Evolutionary conservation across 2,329 filamentous ascomycete species (phyloP), one percentile per base, ranked within the genome.

Genomic region (Hypocreales sp.): DNA sequence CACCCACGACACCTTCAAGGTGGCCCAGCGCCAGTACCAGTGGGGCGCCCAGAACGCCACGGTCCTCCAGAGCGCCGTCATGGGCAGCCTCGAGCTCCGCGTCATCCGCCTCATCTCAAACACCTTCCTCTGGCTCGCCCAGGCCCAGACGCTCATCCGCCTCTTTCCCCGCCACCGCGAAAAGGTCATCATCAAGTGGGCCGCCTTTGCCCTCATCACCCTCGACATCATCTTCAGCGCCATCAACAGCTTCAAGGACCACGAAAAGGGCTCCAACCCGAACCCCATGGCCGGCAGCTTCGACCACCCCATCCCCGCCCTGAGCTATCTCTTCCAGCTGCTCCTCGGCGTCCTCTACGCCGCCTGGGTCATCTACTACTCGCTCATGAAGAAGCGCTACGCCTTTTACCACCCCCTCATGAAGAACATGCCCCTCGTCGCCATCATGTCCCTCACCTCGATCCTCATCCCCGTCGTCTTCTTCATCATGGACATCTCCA

Each of bases 121-220:
- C 51, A 86, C 90, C 1, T 95, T 95, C 50, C 64, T 98, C 17
- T 95, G 90, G 87, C 72, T 98, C 21, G 90, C 90, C 1, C 90
- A 98, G 53, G 87, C 92, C 1, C 90, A 98, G 56, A 98, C 90
- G 0, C 57, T 98, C 31, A 95, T 95, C 40, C 79, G 90, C 28
- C 64, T 98, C 2, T 98, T 98, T 41, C 90, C 90, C 7, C 81
- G 90, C 19, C 87, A 95, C 46, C 81, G 92, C 45, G 90, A 98
- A 55, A 95, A 95, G 56, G 76, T 95, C 28, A 81, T 95, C 39
- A 98, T 98, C 56, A 95, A 95, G 57, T 98, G 87, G 87, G 83
- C 87, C 11, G 90, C 87, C 2, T 94, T 95, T 47, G 84, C 79
- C 4, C 68, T 98, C 31, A 94, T 98, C 44, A 71, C 83, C 1